Evolutionary conservation across 495 filamentous ascomycete genomes (phyloP).

Genomic region (Cercophora sp.): DNA sequence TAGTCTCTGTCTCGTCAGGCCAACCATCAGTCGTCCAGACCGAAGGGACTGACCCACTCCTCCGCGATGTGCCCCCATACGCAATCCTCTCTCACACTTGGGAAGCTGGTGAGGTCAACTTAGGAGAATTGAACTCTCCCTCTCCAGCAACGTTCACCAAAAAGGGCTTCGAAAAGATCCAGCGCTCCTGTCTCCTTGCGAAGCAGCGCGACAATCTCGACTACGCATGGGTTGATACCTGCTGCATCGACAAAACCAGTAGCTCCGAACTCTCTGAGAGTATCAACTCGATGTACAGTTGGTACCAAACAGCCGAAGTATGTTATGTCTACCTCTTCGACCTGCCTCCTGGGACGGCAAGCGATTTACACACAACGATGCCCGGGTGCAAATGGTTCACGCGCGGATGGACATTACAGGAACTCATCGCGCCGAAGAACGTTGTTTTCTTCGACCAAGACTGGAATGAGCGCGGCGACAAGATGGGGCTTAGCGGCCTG

Average conservation of each 20-base stretch:
- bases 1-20: too few species aligned
- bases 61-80: too few species aligned
- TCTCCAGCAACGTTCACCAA: not conserved
- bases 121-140: not conserved
- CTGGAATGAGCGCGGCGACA: not conserved
- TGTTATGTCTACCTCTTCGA: conserved; percentile 1
- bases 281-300: conserved; percentile 7
- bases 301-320: not conserved
- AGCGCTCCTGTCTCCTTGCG: not conserved
- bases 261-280: not conserved
- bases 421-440: not conserved
- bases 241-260: conserved; percentile 5
- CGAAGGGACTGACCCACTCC: too few species aligned
- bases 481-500: not conserved
- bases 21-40: too few species aligned
- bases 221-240: conserved; percentile 1
- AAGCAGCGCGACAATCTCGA: not conserved
- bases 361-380: not conserved
- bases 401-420: conserved; percentile 2
- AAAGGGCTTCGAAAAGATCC: not conserved
- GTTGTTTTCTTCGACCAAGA: not conserved
- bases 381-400: conserved; percentile 1
- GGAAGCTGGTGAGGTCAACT: not conserved
- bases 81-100: conserved; percentile 1
- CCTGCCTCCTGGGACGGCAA: not conserved